Base-by-base conservation (phyloP, 2,329 filamentous ascomycete genomes). In the Colletotrichum godetiae region DNA sequence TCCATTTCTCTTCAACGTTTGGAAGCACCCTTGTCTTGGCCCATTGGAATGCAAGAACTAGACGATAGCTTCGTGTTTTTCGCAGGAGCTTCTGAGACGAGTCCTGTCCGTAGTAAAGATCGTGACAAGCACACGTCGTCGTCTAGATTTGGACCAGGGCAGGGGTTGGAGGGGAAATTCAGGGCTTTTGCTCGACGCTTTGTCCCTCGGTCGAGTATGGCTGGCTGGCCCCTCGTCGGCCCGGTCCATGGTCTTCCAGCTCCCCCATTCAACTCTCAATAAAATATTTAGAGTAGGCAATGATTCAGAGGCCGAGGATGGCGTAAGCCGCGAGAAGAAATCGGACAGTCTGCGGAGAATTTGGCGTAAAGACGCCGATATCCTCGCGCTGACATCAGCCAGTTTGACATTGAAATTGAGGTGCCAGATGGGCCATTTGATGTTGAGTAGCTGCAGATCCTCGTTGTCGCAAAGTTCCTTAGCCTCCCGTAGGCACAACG, bases 181-280 rank as follows among this genome's bases (percentile, higher is more conserved):
- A 72, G 71, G 56, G 57, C 42, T 74, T 22, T 49, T 73, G 67
- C 71, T 73, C 67, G 61, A 72, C 68, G 71, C 68, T 73, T 72
- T 67, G 67, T 70, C 71, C 61, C 24, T 46, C 29, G 42, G n/a
- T 52, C 55, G 56, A 37, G 60, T 27, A 27, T 67, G 62, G 67
- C 42, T 63, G 60, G 49, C 42, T 49, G 8, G 42, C 6, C 61
- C 61, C 60, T 71, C 60, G 58, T 55, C 72, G 68, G 72, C 56
- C 62, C 72, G 68, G 57, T 74, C 57, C 68, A 71, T 72, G 42
- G 55, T 35, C 27, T 56, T 56, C 22, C 31, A 13, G 24, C 33
- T 67, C 31, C 64, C 35, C 29, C 52, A 27, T 66, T 42, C n/a
- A 13, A 19, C 31, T 12, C n/a, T 31, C 42, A 13, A 27, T 13